Percentiles rank a stretch among this genome's conserved stretches.
phyloP scores from a whole-genome alignment of 345 rosid species.

The Rhizophora mangle region DNA sequence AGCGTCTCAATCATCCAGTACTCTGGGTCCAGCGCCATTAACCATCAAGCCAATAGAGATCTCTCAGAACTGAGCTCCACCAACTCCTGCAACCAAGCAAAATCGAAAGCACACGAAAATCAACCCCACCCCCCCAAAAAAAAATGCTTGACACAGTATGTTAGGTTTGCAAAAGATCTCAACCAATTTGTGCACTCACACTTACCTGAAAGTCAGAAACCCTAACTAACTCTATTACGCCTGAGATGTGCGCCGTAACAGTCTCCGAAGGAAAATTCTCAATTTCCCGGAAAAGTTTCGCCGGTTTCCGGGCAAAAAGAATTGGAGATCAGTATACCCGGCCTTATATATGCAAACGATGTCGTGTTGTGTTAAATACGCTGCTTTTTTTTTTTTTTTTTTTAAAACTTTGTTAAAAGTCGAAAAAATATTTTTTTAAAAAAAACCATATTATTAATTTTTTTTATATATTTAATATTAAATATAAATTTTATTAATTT shows the following conservation, averaged over 20 bases:
- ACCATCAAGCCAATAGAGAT: conserved; percentile 36
- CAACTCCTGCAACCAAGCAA: background rate
- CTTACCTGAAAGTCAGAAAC: conserved; percentile 5
- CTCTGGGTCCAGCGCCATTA: conserved; percentile 58
- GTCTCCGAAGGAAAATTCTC: background rate
- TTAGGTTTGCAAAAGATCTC: too few relatives aligned
- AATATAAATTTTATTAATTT: too few relatives aligned
- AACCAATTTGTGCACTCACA: too few relatives aligned
- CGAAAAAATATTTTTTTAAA: too few relatives aligned
- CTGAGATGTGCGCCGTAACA: background rate
- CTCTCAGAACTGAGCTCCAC: conserved; percentile 8
- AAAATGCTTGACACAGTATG: background rate
- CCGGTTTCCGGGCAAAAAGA: too few relatives aligned
- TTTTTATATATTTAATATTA: too few relatives aligned
- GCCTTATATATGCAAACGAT: too few relatives aligned
- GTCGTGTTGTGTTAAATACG: too few relatives aligned
- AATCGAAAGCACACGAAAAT: background rate
- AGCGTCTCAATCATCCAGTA: conserved; percentile 50
- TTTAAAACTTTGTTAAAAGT: too few relatives aligned
- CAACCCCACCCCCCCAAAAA: background rate
- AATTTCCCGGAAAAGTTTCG: background rate
- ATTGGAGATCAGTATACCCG: too few relatives aligned
- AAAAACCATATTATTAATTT: too few relatives aligned
- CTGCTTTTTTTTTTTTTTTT: too few relatives aligned
- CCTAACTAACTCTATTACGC: background rate